Evolutionary conservation across 208 protist genomes (phyloP), one percentile per base, ranked within the genome.

Genomic region (Trypanosoma congolense): DNA sequence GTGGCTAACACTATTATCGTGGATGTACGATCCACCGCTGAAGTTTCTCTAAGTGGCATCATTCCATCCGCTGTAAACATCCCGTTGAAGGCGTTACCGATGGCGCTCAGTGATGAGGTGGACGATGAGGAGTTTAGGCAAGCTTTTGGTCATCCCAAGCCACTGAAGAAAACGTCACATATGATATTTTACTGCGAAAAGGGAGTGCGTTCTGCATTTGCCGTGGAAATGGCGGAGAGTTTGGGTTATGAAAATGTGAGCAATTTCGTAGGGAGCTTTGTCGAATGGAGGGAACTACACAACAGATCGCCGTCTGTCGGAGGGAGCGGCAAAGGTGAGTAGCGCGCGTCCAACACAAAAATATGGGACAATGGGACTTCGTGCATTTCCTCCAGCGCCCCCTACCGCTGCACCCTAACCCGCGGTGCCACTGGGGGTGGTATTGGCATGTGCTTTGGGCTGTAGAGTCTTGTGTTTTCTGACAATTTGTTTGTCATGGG

Each of bases 161-260:
- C 79, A 18, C 50, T 72, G 1, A 59, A 35, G 18, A 68, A 66
- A 2, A 45, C 55, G 3, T 70, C 77, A 12, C 71, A 81, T 54
- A 38, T 91, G 8, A 60, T 91, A 45, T 82, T 91, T 51, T 91
- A 91, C 70, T 87, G 83, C 58, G 73, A 73, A 0, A 73, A 83
- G 41, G 83, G 83, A 5, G 65, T 85, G 3, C 76, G 83, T 19
- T 91, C 83, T 28, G 70, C 73, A 4, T 59, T 73, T 5, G 83
- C 83, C 18, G 65, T 68, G 14, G 83, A 91, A 61, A 47, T 87
- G 18, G 77, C 65, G 14, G 83, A 85, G 56, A 60, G 71, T 54
- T 33, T 81, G 14, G 83, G 83, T 38, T 90, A 79, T 48, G 62
- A 30, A 24, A 67, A 73, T 22, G 58, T 69, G 24, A 51, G 40